Percentiles rank a stretch among this genome's conserved stretches.
phyloP scores from a whole-genome alignment of 169 alveolate species.

The Sarcocystis neurona region DNA sequence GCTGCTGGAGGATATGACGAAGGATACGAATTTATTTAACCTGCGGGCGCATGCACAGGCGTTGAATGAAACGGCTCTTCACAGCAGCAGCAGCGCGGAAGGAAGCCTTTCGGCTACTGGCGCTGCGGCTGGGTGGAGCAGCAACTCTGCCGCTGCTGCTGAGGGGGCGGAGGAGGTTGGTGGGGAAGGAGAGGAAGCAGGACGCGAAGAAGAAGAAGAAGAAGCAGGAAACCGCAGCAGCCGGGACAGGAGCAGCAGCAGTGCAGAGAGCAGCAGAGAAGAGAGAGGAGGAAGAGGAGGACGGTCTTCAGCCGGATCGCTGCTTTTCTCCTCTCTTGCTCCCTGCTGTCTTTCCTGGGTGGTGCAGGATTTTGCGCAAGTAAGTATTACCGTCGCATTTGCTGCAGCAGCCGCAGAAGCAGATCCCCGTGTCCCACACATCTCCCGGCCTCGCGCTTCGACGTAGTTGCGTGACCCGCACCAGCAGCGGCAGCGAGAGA shows the following conservation, averaged over 20 bases:
- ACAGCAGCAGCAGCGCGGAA: too few species aligned
- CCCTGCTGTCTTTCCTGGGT: constrained; percentile 66
- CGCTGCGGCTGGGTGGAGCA: too few species aligned
- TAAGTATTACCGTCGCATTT: neutral
- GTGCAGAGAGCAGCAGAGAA: constrained; percentile 26
- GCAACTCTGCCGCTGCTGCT: too few species aligned
- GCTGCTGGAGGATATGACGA: constrained; percentile 60
- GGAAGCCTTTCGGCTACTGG: too few species aligned
- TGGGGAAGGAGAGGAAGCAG: constrained; percentile 29
- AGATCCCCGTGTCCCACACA: neutral
- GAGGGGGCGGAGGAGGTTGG: too few species aligned
- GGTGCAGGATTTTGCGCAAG: constrained; percentile 66
- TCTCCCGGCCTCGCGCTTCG: too few species aligned
- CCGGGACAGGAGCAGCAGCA: constrained; percentile 38
- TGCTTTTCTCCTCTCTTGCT: constrained; percentile 47
- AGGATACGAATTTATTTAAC: constrained; percentile 61
- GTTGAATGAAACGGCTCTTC: constrained; percentile 1
- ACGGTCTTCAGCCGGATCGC: constrained; percentile 4
- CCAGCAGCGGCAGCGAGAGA: too few species aligned
- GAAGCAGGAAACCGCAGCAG: neutral
- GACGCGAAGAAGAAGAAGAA: neutral
- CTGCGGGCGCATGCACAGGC: constrained; percentile 60
- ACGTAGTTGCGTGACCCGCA: too few species aligned
- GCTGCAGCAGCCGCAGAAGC: neutral
- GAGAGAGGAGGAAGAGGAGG: neutral